A percentile compares a stretch with the other conserved stretches of the same genome.
Evolutionary conservation across 2,329 filamentous ascomycete genomes (phyloP).

Genomic region (Fusarium sacchari): DNA sequence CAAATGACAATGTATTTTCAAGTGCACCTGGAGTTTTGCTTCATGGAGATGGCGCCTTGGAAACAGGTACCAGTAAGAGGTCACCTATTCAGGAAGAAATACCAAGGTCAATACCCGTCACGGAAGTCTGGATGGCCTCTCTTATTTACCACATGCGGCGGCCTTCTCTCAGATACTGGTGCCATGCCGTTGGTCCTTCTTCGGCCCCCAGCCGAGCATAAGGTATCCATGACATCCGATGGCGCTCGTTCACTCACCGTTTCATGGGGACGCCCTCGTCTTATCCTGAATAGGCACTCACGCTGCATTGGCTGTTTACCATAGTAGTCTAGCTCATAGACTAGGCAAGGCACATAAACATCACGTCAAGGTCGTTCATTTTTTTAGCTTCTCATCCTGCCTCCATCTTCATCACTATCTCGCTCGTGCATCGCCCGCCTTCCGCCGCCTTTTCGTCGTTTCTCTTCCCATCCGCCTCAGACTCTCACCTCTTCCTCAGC

Average conservation of each 20-base stretch:
- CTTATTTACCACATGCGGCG: background rate
- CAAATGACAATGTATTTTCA: background rate
- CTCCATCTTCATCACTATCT: constrained; percentile 14
- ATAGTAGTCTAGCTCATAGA: constrained; percentile 10
- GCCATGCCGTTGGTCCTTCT: constrained; percentile 10
- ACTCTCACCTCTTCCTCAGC: background rate
- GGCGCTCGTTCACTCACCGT: constrained; percentile 18
- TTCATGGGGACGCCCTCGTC: constrained; percentile 25
- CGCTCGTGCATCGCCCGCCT: constrained; percentile 2
- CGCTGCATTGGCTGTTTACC: constrained; percentile 13
- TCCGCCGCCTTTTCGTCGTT: constrained; percentile 17
- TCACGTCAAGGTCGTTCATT: constrained; percentile 18
- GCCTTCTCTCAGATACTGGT: background rate
- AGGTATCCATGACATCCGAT: constrained; percentile 18
- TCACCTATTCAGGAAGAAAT: background rate
- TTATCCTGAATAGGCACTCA: constrained; percentile 30
- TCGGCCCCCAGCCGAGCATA: constrained; percentile 17
- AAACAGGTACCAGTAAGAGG: no score
- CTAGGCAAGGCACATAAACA: constrained; percentile 31
- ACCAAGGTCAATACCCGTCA: background rate
- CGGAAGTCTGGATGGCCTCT: background rate
- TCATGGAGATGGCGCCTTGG: background rate
- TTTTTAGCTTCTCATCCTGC: constrained; percentile 11
- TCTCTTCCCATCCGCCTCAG: constrained; percentile 2
- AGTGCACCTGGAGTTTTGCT: constrained; percentile 3